These are phyloP conservation scores for Wilcoxina mikolae DNA, from an alignment of 495 filamentous ascomycete species.

Conservation along the genomic window DNA sequence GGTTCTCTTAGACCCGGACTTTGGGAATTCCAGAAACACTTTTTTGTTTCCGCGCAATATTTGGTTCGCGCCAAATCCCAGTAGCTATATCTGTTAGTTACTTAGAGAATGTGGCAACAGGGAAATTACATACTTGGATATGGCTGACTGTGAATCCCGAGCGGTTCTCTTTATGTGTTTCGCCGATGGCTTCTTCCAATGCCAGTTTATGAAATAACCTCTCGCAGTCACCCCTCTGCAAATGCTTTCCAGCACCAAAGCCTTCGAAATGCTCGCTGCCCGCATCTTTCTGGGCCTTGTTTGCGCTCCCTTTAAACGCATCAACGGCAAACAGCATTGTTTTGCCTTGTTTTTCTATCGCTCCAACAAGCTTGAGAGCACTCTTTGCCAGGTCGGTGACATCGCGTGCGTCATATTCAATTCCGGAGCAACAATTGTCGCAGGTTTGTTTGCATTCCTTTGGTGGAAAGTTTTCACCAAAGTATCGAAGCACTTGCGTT, in stretches of 20 bases:
- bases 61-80: constrained; percentile 23
- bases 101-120: constrained; percentile 13
- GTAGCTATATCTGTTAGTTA: constrained; percentile 37
- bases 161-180: constrained; percentile 41
- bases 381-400: constrained; percentile 57
- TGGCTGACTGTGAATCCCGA: constrained; percentile 38
- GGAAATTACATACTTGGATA: background rate
- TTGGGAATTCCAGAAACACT: constrained; percentile 43
- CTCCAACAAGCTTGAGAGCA: constrained; percentile 50
- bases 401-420: constrained; percentile 52
- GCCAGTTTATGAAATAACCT: constrained; percentile 36
- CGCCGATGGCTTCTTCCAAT: constrained; percentile 33
- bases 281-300: constrained; percentile 32
- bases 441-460: constrained; percentile 59
- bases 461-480: constrained; percentile 64
- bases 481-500: constrained; percentile 79
- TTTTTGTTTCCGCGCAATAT: constrained; percentile 37
- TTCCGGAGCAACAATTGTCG: constrained; percentile 70
- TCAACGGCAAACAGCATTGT: constrained; percentile 41
- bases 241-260: constrained; percentile 35
- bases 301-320: constrained; percentile 32
- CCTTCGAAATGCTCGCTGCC: constrained; percentile 23
- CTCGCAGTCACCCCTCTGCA: constrained; percentile 37
- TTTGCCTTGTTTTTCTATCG: constrained; percentile 32
- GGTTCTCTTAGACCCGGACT: constrained; percentile 7